These are phyloP conservation scores for Pseudocercospora fuligena DNA, from an alignment of 2,329 filamentous ascomycete species.

Conservation along the genomic window DNA sequence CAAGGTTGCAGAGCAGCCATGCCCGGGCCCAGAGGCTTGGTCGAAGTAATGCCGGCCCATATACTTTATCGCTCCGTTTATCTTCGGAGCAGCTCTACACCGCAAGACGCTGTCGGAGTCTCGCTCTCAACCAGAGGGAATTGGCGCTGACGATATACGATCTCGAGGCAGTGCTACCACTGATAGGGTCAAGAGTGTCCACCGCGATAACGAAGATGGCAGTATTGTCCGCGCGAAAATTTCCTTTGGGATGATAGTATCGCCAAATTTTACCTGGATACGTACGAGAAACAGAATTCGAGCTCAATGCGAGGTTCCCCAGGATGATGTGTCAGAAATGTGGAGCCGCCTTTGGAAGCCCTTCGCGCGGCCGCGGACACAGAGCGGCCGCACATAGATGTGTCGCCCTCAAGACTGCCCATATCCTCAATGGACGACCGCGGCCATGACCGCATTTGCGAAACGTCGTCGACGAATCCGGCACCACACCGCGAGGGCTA, in stretches of 20 bases:
- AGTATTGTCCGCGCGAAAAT: background rate
- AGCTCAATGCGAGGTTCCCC: background rate
- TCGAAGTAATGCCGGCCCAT: no score
- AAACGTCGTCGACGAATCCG: background rate
- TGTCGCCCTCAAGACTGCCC: background rate
- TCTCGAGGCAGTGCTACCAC: no score
- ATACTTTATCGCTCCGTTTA: no score
- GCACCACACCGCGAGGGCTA: background rate
- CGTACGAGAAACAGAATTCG: background rate
- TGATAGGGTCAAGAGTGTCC: no score
- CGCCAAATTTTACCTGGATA: background rate
- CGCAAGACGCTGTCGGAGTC: no score
- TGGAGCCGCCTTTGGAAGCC: background rate
- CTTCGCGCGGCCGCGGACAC: background rate
- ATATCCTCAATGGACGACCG: background rate
- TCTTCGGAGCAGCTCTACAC: no score
- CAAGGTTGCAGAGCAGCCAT: no score
- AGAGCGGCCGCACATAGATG: background rate
- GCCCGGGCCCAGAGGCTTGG: no score
- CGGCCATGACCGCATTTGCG: background rate
- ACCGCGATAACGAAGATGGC: no score
- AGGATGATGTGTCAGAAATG: background rate
- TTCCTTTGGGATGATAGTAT: background rate
- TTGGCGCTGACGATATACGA: no score
- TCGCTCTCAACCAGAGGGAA: no score